Evolutionary conservation across 345 rosid genomes (phyloP).

Genomic region (Abelmoschus esculentus): DNA sequence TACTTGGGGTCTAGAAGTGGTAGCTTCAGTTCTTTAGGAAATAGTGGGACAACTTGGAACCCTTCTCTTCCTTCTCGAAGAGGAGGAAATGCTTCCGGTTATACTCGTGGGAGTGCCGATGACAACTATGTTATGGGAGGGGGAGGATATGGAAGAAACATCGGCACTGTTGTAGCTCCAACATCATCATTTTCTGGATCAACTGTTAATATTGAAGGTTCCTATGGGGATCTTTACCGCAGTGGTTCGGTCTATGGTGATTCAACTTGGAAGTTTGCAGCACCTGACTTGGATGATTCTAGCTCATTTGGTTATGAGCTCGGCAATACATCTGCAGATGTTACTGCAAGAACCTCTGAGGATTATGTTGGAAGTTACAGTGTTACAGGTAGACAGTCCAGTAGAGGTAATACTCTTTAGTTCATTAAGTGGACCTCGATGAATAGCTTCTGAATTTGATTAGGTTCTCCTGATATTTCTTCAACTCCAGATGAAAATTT

Average conservation of each 20-base stretch:
- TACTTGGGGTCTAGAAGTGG: conserved; percentile 45
- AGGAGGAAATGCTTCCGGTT: conserved; percentile 34
- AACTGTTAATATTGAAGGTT: conserved; percentile 47
- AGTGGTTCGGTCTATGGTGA: conserved; percentile 63
- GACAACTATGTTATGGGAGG: conserved; percentile 36
- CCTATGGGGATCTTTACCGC: conserved; percentile 57
- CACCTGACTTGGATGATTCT: conserved; percentile 55
- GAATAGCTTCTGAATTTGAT: neutral
- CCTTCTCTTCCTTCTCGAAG: conserved; percentile 41
- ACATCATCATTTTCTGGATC: conserved; percentile 55
- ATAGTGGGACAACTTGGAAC: conserved; percentile 65
- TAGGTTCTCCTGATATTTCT: neutral
- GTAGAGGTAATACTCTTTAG: conserved; percentile 57
- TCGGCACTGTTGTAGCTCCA: conserved; percentile 36
- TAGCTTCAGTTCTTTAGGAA: conserved; percentile 59
- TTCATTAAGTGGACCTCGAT: conserved; percentile 9
- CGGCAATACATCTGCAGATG: conserved; percentile 58
- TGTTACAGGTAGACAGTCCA: conserved; percentile 64
- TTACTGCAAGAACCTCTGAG: conserved; percentile 49
- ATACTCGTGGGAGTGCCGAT: conserved; percentile 30
- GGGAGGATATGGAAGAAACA: conserved; percentile 55
- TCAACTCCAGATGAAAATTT: neutral
- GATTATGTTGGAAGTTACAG: conserved; percentile 70
- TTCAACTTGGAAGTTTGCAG: conserved; percentile 66
- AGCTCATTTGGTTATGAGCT: conserved; percentile 63